A percentile compares a stretch with the other conserved stretches of the same genome.
Conservation (phyloP, 106 monocot genomes). For the Platanthera zijinensis region DNA sequence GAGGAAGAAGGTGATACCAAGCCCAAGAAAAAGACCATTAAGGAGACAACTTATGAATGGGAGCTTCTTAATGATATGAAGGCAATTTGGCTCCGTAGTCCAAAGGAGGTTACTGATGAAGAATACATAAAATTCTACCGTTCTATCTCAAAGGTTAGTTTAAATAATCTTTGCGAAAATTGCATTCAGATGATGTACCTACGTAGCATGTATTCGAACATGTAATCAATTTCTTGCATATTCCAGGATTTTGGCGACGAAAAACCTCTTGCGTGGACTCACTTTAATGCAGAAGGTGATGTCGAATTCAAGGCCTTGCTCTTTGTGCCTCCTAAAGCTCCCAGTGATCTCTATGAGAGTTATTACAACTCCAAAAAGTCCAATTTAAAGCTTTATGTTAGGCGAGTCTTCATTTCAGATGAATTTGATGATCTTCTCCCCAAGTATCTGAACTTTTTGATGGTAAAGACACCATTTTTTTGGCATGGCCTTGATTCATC, state of each 20-base stretch:
- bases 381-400: slow-evolving; percentile 89
- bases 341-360: slow-evolving; percentile 96
- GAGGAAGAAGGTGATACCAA: slow-evolving; percentile 64
- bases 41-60: slow-evolving; percentile 87
- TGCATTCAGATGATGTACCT: too few relatives aligned
- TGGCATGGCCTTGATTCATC: not conserved
- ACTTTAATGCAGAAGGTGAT: slow-evolving; percentile 97
- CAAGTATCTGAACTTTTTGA: slow-evolving; percentile 89
- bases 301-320: slow-evolving; percentile 97
- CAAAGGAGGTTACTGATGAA: slow-evolving; percentile 93
- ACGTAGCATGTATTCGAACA: not conserved
- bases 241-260: slow-evolving; percentile 90
- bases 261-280: slow-evolving; percentile 86
- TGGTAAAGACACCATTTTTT: slow-evolving; percentile 31
- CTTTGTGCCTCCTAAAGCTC: slow-evolving; percentile 96
- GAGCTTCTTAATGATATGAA: slow-evolving; percentile 94
- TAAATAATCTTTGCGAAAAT: not conserved
- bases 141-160: slow-evolving; percentile 71
- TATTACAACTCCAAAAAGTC: slow-evolving; percentile 87
- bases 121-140: slow-evolving; percentile 94
- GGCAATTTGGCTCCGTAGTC: slow-evolving; percentile 95
- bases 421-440: slow-evolving; percentile 98
- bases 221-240: not conserved
- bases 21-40: slow-evolving; percentile 74
- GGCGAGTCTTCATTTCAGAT: slow-evolving; percentile 98